These are phyloP conservation scores for Exophiala mesophila DNA, from an alignment of 2,329 filamentous ascomycete species.

Conservation along the genomic window DNA sequence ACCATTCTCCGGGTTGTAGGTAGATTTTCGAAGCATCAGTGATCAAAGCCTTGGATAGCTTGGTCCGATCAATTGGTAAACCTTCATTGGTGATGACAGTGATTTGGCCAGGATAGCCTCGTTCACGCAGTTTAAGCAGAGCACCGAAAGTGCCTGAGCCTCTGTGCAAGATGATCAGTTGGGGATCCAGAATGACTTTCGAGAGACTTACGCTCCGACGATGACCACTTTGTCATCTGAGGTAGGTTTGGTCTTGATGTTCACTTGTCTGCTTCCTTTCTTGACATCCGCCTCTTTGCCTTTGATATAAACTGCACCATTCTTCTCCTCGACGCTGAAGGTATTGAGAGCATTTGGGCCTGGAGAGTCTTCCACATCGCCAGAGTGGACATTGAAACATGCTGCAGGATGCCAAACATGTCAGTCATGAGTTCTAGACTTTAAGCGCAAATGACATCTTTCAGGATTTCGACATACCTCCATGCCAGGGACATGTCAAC, in stretches of 20 bases:
- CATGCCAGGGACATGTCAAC: slow-evolving; percentile 93
- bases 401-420: slow-evolving; percentile 49
- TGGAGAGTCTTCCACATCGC: slow-evolving; percentile 92
- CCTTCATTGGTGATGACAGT: slow-evolving; percentile 83
- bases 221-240: slow-evolving; percentile 68
- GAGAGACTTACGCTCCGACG: slow-evolving; percentile 60
- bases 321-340: slow-evolving; percentile 74
- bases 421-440: slow-evolving; percentile 2
- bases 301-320: slow-evolving; percentile 78
- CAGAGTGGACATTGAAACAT: slow-evolving; percentile 84
- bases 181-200: not conserved
- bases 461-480: slow-evolving; percentile 55
- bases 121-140: slow-evolving; percentile 74
- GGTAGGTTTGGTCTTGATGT: slow-evolving; percentile 62
- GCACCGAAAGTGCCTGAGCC: slow-evolving; percentile 79
- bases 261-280: slow-evolving; percentile 65
- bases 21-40: slow-evolving; percentile 74
- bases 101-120: slow-evolving; percentile 73
- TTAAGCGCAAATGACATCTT: not conserved
- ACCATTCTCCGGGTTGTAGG: slow-evolving; percentile 73
- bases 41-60: slow-evolving; percentile 89
- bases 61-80: slow-evolving; percentile 85
- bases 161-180: slow-evolving; percentile 34
- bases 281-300: slow-evolving; percentile 77
- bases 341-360: slow-evolving; percentile 79